These are phyloP conservation scores for Rosellinia necatrix DNA, from an alignment of 2,329 filamentous ascomycete genomes.

Conservation along the genomic window DNA sequence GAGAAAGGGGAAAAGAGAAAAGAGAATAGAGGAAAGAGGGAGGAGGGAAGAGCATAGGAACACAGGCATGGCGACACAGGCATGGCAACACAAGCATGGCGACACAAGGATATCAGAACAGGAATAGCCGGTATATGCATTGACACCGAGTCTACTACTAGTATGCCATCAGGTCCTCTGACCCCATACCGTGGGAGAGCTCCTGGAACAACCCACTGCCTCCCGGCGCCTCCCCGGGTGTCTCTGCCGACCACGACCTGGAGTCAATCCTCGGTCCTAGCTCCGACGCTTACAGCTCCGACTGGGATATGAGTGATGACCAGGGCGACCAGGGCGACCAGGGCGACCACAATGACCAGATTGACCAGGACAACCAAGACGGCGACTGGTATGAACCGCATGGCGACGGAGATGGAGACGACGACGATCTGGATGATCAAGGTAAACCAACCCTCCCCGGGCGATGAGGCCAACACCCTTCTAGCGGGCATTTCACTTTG, in stretches of 20 bases:
- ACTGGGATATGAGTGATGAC: background rate
- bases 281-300: background rate
- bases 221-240: background rate
- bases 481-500: no score
- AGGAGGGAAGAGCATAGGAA: no score
- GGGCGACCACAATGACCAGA: background rate
- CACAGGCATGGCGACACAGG: no score
- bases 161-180: constrained; percentile 26
- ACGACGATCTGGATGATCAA: no score
- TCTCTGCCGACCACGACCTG: background rate
- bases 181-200: constrained; percentile 27
- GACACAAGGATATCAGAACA: background rate
- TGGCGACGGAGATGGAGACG: background rate
- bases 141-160: constrained; percentile 19
- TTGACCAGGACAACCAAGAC: background rate
- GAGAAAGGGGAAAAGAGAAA: no score
- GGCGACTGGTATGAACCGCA: background rate
- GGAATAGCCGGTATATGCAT: background rate
- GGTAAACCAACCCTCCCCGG: no score
- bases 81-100: background rate
- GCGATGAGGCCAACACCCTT: no score
- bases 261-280: background rate
- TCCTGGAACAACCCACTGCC: constrained; percentile 7
- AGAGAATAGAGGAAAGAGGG: no score
- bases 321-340: background rate